Percentiles rank a stretch among this genome's conserved stretches.
These are phyloP conservation scores for Lasiosphaeris hirsuta DNA, from an alignment of 495 filamentous ascomycete genomes.

Conservation along the genomic window DNA sequence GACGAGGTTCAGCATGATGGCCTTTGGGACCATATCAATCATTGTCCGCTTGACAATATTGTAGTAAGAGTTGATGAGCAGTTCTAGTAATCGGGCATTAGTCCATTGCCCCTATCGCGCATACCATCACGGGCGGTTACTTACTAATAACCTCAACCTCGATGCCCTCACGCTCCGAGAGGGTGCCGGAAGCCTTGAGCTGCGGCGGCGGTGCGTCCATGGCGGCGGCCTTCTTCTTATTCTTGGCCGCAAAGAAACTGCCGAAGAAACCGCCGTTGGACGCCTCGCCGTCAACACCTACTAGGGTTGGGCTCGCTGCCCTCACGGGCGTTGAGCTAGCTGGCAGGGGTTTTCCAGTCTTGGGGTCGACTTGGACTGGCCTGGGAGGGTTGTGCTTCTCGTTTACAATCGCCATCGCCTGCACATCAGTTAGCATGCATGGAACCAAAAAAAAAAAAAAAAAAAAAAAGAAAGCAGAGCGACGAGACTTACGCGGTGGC, in stretches of 20 bases:
- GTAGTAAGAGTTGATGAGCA: constrained; percentile 94
- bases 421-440: constrained; percentile 7
- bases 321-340: constrained; percentile 58
- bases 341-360: constrained; percentile 94
- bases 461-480: too few species aligned
- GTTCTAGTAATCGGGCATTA: constrained; percentile 52
- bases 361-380: constrained; percentile 96
- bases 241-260: constrained; percentile 95
- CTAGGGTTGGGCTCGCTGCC: constrained; percentile 63
- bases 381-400: constrained; percentile 76
- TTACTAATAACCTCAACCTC: constrained; percentile 98
- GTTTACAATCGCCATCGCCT: constrained; percentile 97
- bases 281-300: constrained; percentile 48
- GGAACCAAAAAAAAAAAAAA: not conserved
- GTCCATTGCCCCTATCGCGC: constrained; percentile 21
- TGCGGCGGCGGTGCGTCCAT: constrained; percentile 94
- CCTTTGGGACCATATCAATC: constrained; percentile 99
- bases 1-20: constrained; percentile 96
- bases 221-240: constrained; percentile 99
- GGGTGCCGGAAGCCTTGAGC: constrained; percentile 86
- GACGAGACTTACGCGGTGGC: constrained; percentile 63
- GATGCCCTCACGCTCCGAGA: constrained; percentile 87
- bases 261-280: constrained; percentile 82
- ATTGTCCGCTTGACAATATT: constrained; percentile 97
- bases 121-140: constrained; percentile 35